A percentile compares a stretch with the other conserved stretches of the same genome.
These are phyloP conservation scores for Debaryomyces sp. DNA, from an alignment of 1,139 yeast species.

Conservation along the genomic window DNA sequence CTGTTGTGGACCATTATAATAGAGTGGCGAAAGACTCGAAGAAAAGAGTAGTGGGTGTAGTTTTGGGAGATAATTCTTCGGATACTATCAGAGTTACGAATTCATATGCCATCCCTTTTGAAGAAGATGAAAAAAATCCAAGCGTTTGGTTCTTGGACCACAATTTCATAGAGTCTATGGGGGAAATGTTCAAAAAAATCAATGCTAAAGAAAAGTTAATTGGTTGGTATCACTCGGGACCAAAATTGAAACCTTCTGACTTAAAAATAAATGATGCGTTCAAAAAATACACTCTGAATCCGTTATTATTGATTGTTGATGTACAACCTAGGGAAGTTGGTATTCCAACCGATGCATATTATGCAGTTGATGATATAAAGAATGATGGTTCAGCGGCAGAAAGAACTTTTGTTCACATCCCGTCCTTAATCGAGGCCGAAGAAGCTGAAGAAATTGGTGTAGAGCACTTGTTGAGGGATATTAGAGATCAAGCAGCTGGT, in stretches of 20 bases:
- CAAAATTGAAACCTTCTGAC: constrained; percentile 86
- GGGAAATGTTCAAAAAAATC: constrained; percentile 96
- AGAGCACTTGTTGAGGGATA: constrained; percentile 91
- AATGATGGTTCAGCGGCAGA: constrained; percentile 96
- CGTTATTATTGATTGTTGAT: constrained; percentile 87
- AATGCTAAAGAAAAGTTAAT: constrained; percentile 94
- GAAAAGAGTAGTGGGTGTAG: constrained; percentile 91
- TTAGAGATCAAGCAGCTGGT: constrained; percentile 96
- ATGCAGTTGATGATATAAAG: constrained; percentile 92
- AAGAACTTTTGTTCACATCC: constrained; percentile 90
- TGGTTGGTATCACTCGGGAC: constrained; percentile 99
- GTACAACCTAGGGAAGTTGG: constrained; percentile 83
- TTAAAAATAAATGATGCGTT: constrained; percentile 87
- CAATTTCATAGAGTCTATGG: constrained; percentile 94
- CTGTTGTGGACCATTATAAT: constrained; percentile 95
- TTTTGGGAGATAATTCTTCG: constrained; percentile 76
- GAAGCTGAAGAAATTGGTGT: constrained; percentile 99
- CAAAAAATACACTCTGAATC: constrained; percentile 81
- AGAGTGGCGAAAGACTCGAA: constrained; percentile 69
- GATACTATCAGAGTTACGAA: constrained; percentile 68
- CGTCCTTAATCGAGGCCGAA: constrained; percentile 92
- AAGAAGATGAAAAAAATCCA: constrained; percentile 91
- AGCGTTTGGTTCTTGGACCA: constrained; percentile 98
- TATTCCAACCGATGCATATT: constrained; percentile 94
- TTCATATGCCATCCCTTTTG: constrained; percentile 90